Conservation (phyloP, 2,329 filamentous ascomycete genomes). For the Pseudogymnoascus sp. region DNA sequence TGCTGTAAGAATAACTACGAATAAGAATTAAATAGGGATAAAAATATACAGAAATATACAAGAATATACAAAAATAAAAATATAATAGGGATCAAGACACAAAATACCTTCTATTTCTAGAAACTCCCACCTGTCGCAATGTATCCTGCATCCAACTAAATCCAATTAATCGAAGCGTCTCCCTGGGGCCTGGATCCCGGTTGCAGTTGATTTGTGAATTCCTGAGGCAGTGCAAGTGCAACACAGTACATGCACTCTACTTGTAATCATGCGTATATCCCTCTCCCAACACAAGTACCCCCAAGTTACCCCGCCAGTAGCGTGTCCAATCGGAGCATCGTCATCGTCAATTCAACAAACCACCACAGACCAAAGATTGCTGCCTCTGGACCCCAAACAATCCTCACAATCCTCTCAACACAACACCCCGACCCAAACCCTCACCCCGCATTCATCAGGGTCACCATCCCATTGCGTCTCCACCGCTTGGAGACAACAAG, state of each 20-base stretch:
- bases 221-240: background rate
- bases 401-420: background rate
- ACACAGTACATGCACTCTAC: background rate
- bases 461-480: background rate
- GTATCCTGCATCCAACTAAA: background rate
- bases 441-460: background rate
- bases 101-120: background rate
- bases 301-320: background rate
- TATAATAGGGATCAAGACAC: background rate
- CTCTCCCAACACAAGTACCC: background rate
- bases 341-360: background rate
- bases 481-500: conserved; percentile 1
- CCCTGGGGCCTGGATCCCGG: background rate
- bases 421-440: background rate
- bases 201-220: background rate
- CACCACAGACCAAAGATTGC: background rate
- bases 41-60: background rate
- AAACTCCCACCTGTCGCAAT: background rate
- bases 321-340: background rate
- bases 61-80: background rate
- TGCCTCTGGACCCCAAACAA: background rate
- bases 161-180: background rate
- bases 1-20: background rate
- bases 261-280: background rate
- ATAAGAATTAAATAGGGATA: background rate